A percentile compares a stretch with the other conserved stretches of the same genome.
phyloP scores from a whole-genome alignment of 2,329 filamentous ascomycete genomes.

The Phoma sp. region DNA sequence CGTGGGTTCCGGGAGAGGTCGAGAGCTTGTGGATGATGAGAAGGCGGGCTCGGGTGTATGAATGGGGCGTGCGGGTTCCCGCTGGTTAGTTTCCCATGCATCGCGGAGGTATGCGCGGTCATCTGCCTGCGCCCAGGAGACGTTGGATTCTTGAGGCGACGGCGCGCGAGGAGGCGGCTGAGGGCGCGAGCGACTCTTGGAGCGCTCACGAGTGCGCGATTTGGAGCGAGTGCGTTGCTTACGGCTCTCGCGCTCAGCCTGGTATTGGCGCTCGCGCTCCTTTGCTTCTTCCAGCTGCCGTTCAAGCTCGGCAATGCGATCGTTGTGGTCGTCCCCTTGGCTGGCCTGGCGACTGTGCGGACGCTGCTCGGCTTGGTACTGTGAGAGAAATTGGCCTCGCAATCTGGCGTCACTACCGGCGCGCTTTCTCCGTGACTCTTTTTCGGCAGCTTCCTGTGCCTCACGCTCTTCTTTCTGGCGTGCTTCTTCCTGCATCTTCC shows the following conservation, averaged over 20 bases:
- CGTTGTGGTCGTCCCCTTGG: constrained; percentile 54
- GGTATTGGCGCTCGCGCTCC: constrained; percentile 69
- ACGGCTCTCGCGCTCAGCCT: constrained; percentile 64
- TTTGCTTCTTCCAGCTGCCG: constrained; percentile 70
- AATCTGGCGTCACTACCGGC: constrained; percentile 70
- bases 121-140: constrained; percentile 67
- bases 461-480: constrained; percentile 75
- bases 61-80: constrained; percentile 38
- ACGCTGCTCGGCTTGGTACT: constrained; percentile 77
- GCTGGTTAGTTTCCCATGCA: constrained; percentile 57
- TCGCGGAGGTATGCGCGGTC: constrained; percentile 69
- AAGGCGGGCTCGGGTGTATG: constrained; percentile 29
- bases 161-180: constrained; percentile 46
- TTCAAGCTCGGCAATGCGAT: constrained; percentile 81
- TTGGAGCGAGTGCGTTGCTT: constrained; percentile 47
- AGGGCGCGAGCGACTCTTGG: constrained; percentile 43
- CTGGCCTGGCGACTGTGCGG: constrained; percentile 47
- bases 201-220: constrained; percentile 43
- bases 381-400: constrained; percentile 82
- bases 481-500: constrained; percentile 77
- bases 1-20: constrained; percentile 42
- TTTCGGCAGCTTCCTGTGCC: constrained; percentile 68
- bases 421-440: constrained; percentile 68
- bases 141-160: constrained; percentile 59
- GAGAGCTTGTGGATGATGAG: constrained; percentile 22